Conservation (phyloP, 2,329 filamentous ascomycete genomes). For the Nothophoma quercina region DNA sequence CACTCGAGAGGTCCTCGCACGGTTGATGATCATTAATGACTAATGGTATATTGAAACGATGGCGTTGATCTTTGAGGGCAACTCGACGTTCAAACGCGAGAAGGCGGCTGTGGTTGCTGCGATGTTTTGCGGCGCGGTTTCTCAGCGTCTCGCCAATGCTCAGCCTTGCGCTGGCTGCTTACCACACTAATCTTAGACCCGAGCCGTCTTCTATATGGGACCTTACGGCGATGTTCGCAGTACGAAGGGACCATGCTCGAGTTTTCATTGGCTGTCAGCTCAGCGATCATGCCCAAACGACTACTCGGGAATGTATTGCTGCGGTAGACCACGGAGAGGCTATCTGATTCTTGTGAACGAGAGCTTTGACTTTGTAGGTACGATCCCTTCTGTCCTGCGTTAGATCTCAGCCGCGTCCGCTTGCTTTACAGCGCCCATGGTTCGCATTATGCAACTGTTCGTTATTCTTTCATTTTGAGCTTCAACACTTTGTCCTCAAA, state of each 20-base stretch:
- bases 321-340: not conserved
- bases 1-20: no score
- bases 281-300: not conserved
- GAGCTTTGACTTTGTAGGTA: not conserved
- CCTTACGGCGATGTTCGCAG: not conserved
- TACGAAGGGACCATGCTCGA: not conserved
- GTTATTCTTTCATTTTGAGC: not conserved
- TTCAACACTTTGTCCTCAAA: not conserved
- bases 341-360: not conserved
- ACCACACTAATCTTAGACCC: not conserved
- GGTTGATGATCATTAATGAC: no score
- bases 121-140: not conserved
- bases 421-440: not conserved
- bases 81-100: no score
- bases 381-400: not conserved
- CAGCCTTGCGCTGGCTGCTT: constrained; percentile 5
- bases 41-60: no score
- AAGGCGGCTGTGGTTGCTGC: no score
- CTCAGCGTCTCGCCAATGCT: not conserved
- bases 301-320: not conserved
- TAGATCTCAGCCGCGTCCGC: not conserved
- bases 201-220: not conserved
- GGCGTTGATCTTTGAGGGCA: no score
- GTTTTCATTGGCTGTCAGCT: not conserved
- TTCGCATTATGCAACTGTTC: not conserved